Conservation (phyloP, 768 basidiomycete genomes). For the Paxillus involutus region DNA sequence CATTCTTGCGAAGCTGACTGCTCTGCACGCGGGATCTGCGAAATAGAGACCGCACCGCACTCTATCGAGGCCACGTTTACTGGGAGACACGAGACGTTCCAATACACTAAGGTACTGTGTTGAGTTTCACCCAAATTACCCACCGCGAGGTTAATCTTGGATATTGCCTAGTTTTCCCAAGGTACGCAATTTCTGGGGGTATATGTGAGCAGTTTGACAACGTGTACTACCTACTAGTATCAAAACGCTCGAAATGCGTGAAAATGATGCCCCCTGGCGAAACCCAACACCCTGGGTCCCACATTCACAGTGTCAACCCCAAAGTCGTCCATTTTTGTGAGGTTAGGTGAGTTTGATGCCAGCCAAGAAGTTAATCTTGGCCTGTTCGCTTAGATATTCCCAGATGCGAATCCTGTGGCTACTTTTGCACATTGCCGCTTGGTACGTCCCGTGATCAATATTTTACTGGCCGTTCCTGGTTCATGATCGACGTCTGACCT, state of each 20-base stretch:
- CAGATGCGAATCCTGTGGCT: constrained; percentile 40
- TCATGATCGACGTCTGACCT: background rate
- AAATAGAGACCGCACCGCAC: constrained; percentile 52
- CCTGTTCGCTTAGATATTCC: no score
- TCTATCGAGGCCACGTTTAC: constrained; percentile 57
- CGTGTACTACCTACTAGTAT: constrained; percentile 26
- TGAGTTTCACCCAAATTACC: background rate
- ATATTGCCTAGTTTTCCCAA: no score
- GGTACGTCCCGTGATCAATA: constrained; percentile 28
- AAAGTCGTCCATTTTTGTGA: constrained; percentile 47
- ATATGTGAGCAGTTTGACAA: no score
- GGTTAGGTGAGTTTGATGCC: constrained; percentile 30
- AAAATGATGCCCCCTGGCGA: constrained; percentile 40
- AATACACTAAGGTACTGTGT: constrained; percentile 51
- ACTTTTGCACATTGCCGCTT: constrained; percentile 51
- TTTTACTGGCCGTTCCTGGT: no score
- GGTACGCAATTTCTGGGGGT: no score
- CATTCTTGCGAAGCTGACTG: constrained; percentile 38
- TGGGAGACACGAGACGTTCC: constrained; percentile 53
- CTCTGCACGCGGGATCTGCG: constrained; percentile 48
- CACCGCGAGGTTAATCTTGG: no score
- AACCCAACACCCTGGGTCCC: constrained; percentile 39
- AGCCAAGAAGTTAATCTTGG: no score
- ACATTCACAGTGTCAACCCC: constrained; percentile 41
- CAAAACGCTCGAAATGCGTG: constrained; percentile 46